Conservation (phyloP, 805 yeast species). For the Isabelozyma gotoi region DNA sequence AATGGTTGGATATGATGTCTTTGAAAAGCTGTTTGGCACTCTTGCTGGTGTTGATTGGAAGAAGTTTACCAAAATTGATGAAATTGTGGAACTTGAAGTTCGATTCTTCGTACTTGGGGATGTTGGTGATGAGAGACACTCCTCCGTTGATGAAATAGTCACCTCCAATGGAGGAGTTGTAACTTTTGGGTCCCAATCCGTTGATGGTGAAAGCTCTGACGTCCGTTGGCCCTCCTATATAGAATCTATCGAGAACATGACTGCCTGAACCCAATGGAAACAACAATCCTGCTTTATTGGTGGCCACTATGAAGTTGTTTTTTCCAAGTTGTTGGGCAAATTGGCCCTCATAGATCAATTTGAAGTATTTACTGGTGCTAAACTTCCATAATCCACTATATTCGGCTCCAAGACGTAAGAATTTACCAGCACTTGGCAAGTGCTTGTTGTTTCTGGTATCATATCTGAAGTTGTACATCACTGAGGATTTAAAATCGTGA, state of each 20-base stretch:
- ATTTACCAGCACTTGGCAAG: slow-evolving; percentile 44
- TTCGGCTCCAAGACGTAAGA: slow-evolving; percentile 37
- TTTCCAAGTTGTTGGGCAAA: slow-evolving; percentile 22
- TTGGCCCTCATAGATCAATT: slow-evolving; percentile 41
- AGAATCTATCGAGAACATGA: slow-evolving; percentile 52
- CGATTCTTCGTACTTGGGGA: slow-evolving; percentile 45
- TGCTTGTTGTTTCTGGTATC: slow-evolving; percentile 46
- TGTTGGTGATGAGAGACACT: slow-evolving; percentile 38
- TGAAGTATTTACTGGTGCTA: slow-evolving; percentile 36
- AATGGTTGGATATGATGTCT: slow-evolving; percentile 17
- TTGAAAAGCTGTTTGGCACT: slow-evolving; percentile 2
- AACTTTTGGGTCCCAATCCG: slow-evolving; percentile 56
- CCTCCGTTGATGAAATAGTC: slow-evolving; percentile 49
- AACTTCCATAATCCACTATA: slow-evolving; percentile 28
- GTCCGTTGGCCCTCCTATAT: slow-evolving; percentile 61
- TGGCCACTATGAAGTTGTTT: slow-evolving; percentile 19
- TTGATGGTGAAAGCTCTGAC: slow-evolving; percentile 51
- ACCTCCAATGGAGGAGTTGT: slow-evolving; percentile 52
- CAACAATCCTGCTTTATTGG: slow-evolving; percentile 35
- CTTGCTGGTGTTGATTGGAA: slow-evolving; percentile 18
- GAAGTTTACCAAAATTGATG: slow-evolving; percentile 47
- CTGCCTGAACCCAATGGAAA: slow-evolving; percentile 21
- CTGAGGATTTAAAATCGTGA: slow-evolving; percentile 43
- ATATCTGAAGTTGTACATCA: slow-evolving; percentile 37
- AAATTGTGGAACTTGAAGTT: slow-evolving; percentile 51